Evolutionary conservation across 768 basidiomycete genomes (phyloP), one percentile per base, ranked within the genome.

Genomic region (Tulasnella sp.): DNA sequence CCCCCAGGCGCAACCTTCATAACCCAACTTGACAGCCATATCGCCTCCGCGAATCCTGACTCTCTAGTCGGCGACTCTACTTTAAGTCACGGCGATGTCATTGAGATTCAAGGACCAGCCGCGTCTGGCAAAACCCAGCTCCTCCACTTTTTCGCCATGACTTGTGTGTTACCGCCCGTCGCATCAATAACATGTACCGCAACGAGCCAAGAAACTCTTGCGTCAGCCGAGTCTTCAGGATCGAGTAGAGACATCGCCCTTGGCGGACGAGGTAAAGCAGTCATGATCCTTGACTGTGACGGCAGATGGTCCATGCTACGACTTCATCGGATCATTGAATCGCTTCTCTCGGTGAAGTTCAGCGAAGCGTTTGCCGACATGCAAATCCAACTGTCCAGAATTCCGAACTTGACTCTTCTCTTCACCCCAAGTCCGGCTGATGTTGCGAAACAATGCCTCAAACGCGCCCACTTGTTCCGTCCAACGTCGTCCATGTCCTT

Each of bases 41-140:
- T 79, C 17, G 35, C 69, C 37, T 8, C 32, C 14, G 59, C 69
- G 14, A 75, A 75, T 2, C 62, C 39, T 3, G 44, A 73, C 14
- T n/a, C 72, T 1, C 37, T 73, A 0, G 11, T 41, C 5, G 41
- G 41, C 9, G 71, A 72, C 11, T 77, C 81, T 34, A 78, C 82
- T 34, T 76, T 87, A 39, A 74, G 79, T 62, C 81, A 83, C 62
- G 89, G 89, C 40, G 88, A 92, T 78, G 83, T 90, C 44, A 80
- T 94, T 75, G 89, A 91, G 79, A 83, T 95, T 26, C 89, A 92
- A 79, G 92, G 92, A 1, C 85, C 88, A 1, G 82, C 91, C 4
- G 84, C 83, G 34, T 87, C 89, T 6, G 92, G 91, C 35, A 95
- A 94, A 80, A 89, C 90, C 1, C 89, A 90, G 75, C 80, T 95